Conservation (phyloP, 1,139 yeast species). For the Pneumocystis murina region DNA sequence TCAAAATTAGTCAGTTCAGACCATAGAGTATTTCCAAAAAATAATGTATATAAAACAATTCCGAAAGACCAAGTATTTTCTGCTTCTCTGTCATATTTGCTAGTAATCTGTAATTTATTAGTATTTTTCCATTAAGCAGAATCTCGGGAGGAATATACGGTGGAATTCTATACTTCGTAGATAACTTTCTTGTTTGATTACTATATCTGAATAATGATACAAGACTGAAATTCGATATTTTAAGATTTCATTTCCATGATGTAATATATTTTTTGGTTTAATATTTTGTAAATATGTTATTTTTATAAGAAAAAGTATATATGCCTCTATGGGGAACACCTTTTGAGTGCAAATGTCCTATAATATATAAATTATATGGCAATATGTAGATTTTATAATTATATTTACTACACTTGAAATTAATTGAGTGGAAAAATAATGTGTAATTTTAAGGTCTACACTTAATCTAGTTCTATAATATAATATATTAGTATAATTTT, state of each 20-base stretch:
- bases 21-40: conserved; percentile 56
- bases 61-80: conserved; percentile 58
- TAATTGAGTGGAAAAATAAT: conserved; percentile 50
- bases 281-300: conserved; percentile 28
- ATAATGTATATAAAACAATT: conserved; percentile 40
- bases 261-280: conserved; percentile 74
- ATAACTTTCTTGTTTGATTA: conserved; percentile 24
- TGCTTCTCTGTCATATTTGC: conserved; percentile 30
- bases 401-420: conserved; percentile 32
- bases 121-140: conserved; percentile 18
- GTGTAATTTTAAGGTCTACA: conserved; percentile 49
- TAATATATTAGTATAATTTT: not conserved
- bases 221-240: conserved; percentile 53
- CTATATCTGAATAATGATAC: conserved; percentile 45
- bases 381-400: not conserved
- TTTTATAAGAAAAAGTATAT: not conserved
- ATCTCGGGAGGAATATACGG: conserved; percentile 66
- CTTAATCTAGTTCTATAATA: conserved; percentile 44
- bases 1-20: conserved; percentile 40
- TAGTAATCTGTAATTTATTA: not conserved
- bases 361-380: not conserved
- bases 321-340: conserved; percentile 66
- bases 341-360: conserved; percentile 40
- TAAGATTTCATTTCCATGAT: conserved; percentile 54
- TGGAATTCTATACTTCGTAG: conserved; percentile 40